A percentile compares a stretch with the other conserved stretches of the same genome.
Evolutionary conservation across 2,329 filamentous ascomycete species (phyloP).

Genomic region (Colletotrichum caudatum): DNA sequence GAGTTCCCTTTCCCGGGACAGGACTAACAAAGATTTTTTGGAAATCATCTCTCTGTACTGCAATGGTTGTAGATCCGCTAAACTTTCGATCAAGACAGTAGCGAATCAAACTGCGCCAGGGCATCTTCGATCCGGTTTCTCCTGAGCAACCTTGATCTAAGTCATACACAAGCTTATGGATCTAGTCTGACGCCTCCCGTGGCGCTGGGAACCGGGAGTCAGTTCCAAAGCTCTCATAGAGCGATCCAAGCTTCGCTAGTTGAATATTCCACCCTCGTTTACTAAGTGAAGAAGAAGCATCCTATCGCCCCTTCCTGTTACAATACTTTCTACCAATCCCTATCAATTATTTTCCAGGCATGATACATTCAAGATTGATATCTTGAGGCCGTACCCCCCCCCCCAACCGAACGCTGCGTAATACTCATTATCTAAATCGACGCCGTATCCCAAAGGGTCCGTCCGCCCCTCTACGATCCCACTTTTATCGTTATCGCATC

Average conservation of each 20-base stretch:
- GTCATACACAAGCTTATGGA: neutral
- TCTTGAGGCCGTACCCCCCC: neutral
- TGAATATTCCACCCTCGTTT: neutral
- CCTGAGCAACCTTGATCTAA: neutral
- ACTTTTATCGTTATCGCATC: conserved; percentile 41
- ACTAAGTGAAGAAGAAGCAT: neutral
- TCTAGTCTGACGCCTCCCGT: neutral
- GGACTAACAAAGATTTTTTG: neutral
- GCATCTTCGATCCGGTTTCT: neutral
- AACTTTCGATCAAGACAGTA: neutral
- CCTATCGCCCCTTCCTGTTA: neutral
- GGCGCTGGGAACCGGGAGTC: neutral
- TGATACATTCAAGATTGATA: neutral
- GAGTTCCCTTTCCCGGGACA: neutral
- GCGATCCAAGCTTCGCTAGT: conserved; percentile 6
- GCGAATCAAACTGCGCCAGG: neutral
- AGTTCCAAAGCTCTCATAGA: conserved; percentile 1
- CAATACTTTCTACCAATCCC: neutral
- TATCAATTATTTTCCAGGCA: neutral
- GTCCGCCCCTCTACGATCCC: conserved; percentile 35
- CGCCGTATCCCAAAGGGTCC: conserved; percentile 6
- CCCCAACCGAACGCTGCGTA: conserved; percentile 27
- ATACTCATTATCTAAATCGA: conserved; percentile 34
- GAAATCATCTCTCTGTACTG: neutral
- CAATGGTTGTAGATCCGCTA: neutral